Base-by-base conservation (phyloP, 805 yeast species). In the Pichia californica region DNA sequence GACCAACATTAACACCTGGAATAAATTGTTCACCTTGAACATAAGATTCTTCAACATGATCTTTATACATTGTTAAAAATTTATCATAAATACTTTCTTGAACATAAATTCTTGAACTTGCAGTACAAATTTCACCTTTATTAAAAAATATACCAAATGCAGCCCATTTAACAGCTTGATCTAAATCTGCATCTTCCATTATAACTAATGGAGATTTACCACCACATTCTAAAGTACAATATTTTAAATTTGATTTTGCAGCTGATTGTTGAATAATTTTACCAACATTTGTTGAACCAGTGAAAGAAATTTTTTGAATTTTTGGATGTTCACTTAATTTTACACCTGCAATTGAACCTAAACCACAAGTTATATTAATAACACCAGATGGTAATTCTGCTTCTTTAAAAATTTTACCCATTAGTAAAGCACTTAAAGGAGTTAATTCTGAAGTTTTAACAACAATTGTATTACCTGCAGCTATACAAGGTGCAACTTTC, bases 111-210 rank as follows among this genome's bases (percentile, higher is more conserved):
- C 98, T 81, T 44, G 96, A 88, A 52, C 95, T 94, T 30, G 96
- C 97, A 60, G 88, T 83, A 70, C 98, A 89, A 46, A 87, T 89
- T 71, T 91, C 96, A 68, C 98, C 98, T 59, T 89, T 81, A 74
- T 89, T 89, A 76, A 77, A 87, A 74, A 82, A 87, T 59, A 89
- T 88, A 65, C 96, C 96, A 45, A 74, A 62, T 46, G 84, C 74
- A 53, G 88, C 80, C 73, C 80, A 77, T 54, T 81, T 73, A 40
- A 86, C 83, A 40, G 96, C 85, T 58, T 73, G 71, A 44, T 82
- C 79, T 47, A 89, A 62, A 63, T 89, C 79, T 44, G 91, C 89
- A 61, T 89, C 97, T 58, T 82, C 81, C 61, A 84, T 88, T 39
- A 89, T 81, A 54, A 89, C 79, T 66, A 84, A 81, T 58, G 98